phyloP scores from a whole-genome alignment of 768 basidiomycete genomes.

The Astraeus odoratus region DNA sequence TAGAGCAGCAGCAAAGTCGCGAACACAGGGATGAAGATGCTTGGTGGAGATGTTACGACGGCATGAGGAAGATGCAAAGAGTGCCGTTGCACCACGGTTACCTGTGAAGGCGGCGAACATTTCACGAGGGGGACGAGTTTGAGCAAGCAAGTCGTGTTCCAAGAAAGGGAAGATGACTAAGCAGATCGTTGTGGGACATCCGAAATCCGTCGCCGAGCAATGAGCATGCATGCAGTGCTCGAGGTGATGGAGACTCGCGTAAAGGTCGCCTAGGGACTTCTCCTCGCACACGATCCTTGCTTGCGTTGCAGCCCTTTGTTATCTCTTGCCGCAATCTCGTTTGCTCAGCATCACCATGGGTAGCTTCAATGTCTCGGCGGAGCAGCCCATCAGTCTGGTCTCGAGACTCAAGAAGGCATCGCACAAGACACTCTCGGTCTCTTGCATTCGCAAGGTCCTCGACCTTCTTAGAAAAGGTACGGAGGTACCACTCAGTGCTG shows the following conservation, averaged over 20 bases:
- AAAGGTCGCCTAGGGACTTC: no score
- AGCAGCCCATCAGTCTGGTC: background rate
- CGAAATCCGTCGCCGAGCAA: no score
- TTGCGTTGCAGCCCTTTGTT: no score
- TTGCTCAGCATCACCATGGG: background rate
- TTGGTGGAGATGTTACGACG: conserved; percentile 25
- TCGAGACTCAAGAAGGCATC: conserved; percentile 19
- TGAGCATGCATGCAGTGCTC: no score
- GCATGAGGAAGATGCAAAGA: conserved; percentile 6
- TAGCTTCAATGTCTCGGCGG: conserved; percentile 1
- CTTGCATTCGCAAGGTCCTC: conserved; percentile 32
- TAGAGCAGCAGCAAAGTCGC: conserved; percentile 32
- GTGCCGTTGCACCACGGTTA: conserved; percentile 1
- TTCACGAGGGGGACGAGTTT: no score
- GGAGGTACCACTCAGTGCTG: background rate
- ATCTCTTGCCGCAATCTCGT: no score
- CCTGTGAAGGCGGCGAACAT: background rate
- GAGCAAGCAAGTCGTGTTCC: no score
- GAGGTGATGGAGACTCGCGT: no score
- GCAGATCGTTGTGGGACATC: no score
- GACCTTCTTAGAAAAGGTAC: conserved; percentile 20
- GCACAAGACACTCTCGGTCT: conserved; percentile 27
- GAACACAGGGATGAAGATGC: conserved; percentile 29
- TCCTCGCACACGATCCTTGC: background rate
- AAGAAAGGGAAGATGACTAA: background rate